A percentile compares a stretch with the other conserved stretches of the same genome.
These are phyloP conservation scores for Apiotrichum akiyoshidainum DNA, from an alignment of 1,284 basidiomycete species.

Conservation along the genomic window DNA sequence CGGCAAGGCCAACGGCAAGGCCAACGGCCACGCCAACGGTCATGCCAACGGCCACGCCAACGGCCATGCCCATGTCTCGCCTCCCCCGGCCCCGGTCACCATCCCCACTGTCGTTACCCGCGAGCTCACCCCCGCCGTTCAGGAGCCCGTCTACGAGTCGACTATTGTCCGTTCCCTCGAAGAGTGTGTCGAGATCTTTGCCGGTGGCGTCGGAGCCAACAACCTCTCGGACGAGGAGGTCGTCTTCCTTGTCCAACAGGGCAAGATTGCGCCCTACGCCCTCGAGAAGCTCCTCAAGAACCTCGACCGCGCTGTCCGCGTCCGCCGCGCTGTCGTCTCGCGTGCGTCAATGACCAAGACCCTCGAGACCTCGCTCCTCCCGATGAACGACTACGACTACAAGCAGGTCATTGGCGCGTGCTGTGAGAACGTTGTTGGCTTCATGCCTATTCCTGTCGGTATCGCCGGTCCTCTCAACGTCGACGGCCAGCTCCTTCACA, in stretches of 20 bases:
- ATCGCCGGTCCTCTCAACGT: slow-evolving; percentile 93
- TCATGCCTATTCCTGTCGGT: slow-evolving; percentile 92
- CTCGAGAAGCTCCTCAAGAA: slow-evolving; percentile 90
- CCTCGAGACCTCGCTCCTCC: slow-evolving; percentile 78
- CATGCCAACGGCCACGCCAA: slow-evolving; percentile 15
- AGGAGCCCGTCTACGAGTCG: slow-evolving; percentile 5
- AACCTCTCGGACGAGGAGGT: slow-evolving; percentile 89
- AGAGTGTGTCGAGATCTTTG: slow-evolving; percentile 80
- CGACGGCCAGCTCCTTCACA: slow-evolving; percentile 79
- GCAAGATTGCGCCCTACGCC: slow-evolving; percentile 90
- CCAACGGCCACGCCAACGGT: slow-evolving; percentile 22
- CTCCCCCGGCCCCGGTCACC: slow-evolving; percentile 38
- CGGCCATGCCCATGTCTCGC: slow-evolving; percentile 9
- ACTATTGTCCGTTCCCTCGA: slow-evolving; percentile 61
- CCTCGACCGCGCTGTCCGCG: slow-evolving; percentile 77
- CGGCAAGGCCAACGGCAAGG: slow-evolving; percentile 6
- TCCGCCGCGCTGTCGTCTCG: slow-evolving; percentile 87
- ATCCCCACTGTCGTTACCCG: slow-evolving; percentile 18
- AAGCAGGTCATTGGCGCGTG: slow-evolving; percentile 92
- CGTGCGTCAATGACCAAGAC: slow-evolving; percentile 81
- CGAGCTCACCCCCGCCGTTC: slow-evolving; percentile 3
- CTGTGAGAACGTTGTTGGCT: slow-evolving; percentile 98
- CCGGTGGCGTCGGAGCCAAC: slow-evolving; percentile 63
- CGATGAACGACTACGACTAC: slow-evolving; percentile 87
- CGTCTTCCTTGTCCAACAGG: slow-evolving; percentile 80